Percentiles rank a stretch among this genome's conserved stretches.
phyloP scores from a whole-genome alignment of 441 rosid genomes.

The Brassica balearica region DNA sequence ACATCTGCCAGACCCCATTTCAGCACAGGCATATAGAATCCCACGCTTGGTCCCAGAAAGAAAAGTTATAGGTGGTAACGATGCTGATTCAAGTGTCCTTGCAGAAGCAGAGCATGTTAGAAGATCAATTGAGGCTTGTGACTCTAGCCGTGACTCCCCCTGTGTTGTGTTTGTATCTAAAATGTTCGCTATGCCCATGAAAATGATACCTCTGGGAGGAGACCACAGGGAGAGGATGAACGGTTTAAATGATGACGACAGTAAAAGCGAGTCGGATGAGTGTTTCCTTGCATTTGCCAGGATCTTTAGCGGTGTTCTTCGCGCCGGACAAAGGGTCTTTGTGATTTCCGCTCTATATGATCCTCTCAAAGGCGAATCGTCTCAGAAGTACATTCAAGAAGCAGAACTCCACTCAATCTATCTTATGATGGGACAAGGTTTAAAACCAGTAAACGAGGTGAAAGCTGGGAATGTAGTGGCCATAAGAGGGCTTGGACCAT shows the following conservation, averaged over 20 bases:
- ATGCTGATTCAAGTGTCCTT: constrained; percentile 54
- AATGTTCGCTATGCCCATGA: constrained; percentile 88
- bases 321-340: constrained; percentile 66
- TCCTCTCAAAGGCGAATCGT: constrained; percentile 70
- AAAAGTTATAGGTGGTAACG: constrained; percentile 51
- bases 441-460: constrained; percentile 76
- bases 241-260: constrained; percentile 60
- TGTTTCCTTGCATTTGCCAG: constrained; percentile 98
- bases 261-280: constrained; percentile 74
- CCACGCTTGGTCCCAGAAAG: constrained; percentile 81
- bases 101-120: constrained; percentile 78
- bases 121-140: constrained; percentile 79
- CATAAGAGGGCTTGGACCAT: constrained; percentile 91
- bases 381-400: constrained; percentile 84
- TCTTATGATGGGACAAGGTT: constrained; percentile 98
- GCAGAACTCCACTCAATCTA: constrained; percentile 86
- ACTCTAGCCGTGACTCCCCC: constrained; percentile 66
- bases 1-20: constrained; percentile 79
- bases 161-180: constrained; percentile 89
- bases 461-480: constrained; percentile 93
- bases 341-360: constrained; percentile 88
- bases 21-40: constrained; percentile 74
- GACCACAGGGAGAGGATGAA: constrained; percentile 68
- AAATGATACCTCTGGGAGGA: constrained; percentile 80
- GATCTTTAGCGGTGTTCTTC: constrained; percentile 85